Conservation (phyloP, 2,329 filamentous ascomycete genomes). For the Aspergillus viridinutans region DNA sequence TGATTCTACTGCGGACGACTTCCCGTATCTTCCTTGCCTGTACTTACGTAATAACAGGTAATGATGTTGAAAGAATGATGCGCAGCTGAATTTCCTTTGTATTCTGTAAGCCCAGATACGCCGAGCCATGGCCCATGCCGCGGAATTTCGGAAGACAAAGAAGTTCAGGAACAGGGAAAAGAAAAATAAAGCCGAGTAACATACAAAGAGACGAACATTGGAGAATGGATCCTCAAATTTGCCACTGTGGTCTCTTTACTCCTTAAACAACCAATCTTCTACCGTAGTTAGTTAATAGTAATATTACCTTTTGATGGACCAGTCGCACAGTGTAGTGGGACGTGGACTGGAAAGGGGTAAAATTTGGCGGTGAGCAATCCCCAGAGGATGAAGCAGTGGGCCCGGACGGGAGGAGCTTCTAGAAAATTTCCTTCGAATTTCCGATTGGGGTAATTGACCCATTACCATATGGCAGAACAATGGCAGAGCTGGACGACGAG, state of each 20-base stretch:
- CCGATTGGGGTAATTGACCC: constrained; percentile 13
- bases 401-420: constrained; percentile 11
- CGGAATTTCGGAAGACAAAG: background rate
- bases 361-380: background rate
- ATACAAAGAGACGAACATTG: background rate
- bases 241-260: background rate
- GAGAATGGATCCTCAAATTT: background rate
- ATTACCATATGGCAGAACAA: constrained; percentile 12
- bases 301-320: background rate
- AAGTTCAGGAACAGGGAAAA: background rate
- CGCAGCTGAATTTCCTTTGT: background rate
- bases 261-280: background rate
- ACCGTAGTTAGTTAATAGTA: background rate
- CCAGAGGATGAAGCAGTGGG: background rate
- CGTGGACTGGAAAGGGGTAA: background rate
- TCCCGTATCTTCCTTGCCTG: background rate
- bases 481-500: constrained; percentile 7
- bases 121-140: background rate
- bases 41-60: constrained; percentile 8
- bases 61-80: constrained; percentile 2
- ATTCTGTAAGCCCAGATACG: background rate
- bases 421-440: constrained; percentile 24
- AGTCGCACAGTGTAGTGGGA: background rate
- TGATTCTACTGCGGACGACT: background rate
- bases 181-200: background rate